Evolutionary conservation across 805 yeast genomes (phyloP), one percentile per base, ranked within the genome.

Genomic region (Maudiozyma barnettii): DNA sequence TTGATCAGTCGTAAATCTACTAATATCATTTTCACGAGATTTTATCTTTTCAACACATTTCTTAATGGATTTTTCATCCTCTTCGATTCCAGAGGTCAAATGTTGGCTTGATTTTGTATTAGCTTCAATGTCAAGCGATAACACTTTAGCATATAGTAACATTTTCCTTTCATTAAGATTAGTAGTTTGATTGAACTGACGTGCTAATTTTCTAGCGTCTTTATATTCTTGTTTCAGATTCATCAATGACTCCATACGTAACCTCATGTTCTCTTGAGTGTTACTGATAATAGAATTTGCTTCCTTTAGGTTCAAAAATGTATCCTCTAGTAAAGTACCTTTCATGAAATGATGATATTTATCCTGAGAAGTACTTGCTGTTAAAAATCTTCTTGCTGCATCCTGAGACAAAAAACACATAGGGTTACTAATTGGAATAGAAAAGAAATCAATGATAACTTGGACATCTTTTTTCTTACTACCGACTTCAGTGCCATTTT

Each of bases 351-450:
- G 81, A 14, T 73, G 72, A 63, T 81, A 93, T 64, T 89, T 86
- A 43, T 77, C 82, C 33, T 72, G 72, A 49, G 86, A 84, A 4
- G 86, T 74, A 4, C 93, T 79, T 30, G 82, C 78, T 0, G 95
- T 84, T 51, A 93, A 68, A 60, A 93, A 93, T 14, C 90, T 84
- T 54, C 95, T 78, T 1, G 99, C 98, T 50, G 82, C 85, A 55
- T 93, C 97, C 63, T 93, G 99, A 1, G 95, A 87, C 44, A 93
- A 71, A 58, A 93, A 85, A 1, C 95, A 85, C 77, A 93, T 78
- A 5, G 97, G 96, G 56, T 93, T 93, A 56, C 81, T 90, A 22
- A 93, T 82, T 5, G 86, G 81, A 39, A 91, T 81, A 41, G 83
- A 80, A 59, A 82, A 88, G 52, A 74, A 76, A 53, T 77, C 80